phyloP scores from a whole-genome alignment of 495 filamentous ascomycete species.

The Aspergillus haitiensis region DNA sequence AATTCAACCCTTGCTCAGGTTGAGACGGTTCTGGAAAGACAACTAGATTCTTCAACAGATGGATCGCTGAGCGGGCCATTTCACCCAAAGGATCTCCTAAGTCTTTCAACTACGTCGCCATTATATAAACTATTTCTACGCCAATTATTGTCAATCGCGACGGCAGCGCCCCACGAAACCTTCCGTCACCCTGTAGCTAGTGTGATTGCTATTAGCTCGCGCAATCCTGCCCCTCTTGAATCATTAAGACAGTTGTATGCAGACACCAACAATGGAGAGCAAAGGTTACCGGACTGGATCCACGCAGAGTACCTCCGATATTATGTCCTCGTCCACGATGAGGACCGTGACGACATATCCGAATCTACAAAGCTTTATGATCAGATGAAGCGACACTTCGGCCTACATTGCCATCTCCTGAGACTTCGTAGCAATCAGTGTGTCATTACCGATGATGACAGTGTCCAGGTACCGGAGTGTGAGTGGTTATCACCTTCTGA shows the following conservation, averaged over 20 bases:
- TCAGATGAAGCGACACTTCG: slow-evolving; percentile 97
- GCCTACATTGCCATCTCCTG: slow-evolving; percentile 90
- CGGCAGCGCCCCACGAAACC: slow-evolving; percentile 81
- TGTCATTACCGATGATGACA: slow-evolving; percentile 90
- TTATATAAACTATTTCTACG: slow-evolving; percentile 82
- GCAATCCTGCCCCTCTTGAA: slow-evolving; percentile 77
- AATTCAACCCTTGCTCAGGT: slow-evolving; percentile 49
- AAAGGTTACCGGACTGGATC: slow-evolving; percentile 74
- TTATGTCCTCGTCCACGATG: slow-evolving; percentile 96
- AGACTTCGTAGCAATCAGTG: slow-evolving; percentile 80
- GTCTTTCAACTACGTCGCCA: slow-evolving; percentile 50
- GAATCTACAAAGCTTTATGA: slow-evolving; percentile 88
- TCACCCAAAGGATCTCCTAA: slow-evolving; percentile 35
- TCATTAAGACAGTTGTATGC: slow-evolving; percentile 77
- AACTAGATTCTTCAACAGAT: slow-evolving; percentile 37
- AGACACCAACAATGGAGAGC: slow-evolving; percentile 68
- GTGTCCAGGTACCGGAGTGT: slow-evolving; percentile 70
- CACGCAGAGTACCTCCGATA: slow-evolving; percentile 88
- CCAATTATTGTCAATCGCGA: slow-evolving; percentile 74
- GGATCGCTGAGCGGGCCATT: slow-evolving; percentile 35
- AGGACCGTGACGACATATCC: slow-evolving; percentile 86
- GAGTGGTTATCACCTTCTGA: slow-evolving; percentile 91
- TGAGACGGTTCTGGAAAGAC: slow-evolving; percentile 59
- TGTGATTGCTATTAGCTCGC: slow-evolving; percentile 90
- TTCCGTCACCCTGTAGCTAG: slow-evolving; percentile 95